Base-by-base conservation (phyloP, 208 protist species). In the Leishmania braziliensis region DNA sequence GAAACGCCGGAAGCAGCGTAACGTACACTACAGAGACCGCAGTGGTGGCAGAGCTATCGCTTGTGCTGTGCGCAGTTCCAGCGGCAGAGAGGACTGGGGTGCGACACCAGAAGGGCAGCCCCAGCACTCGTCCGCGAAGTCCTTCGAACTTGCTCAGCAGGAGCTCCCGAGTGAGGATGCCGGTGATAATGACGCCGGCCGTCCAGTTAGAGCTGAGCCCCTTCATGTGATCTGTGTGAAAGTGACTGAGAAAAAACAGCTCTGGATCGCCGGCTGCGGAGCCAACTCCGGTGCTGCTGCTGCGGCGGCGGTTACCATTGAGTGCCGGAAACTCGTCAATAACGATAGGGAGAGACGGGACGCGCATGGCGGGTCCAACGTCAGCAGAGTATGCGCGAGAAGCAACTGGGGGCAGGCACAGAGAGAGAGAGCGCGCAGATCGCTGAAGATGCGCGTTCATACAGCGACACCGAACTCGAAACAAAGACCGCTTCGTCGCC, bases 211-310 rank as follows among this genome's bases (percentile, higher is more conserved):
- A 77, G 56, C 85, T 89, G 43, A 98, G 84, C 0, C 95, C 95
- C 56, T 86, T 89, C 88, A 95, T 95, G 86, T 98, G 95, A 72
- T 98, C 95, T 1, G 93, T 93, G 88, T 98, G 95, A 69, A 96
- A 96, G 81, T 98, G 95, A 2, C 92, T 94, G 8, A 98, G 86
- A 26, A 96, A 78, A 68, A 90, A 95, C 36, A 88, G 12, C 29
- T 77, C 58, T 5, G 56, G 5, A 39, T 12, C 26, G 1, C 83
- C 60, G 69, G 60, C 39, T 5, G 48, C 36, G n/a, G 48, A 18
- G 53, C 58, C 53, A 26, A n/a, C 60, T 10, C 60, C 60, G 60
- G 23, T 36, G 29, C 10, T 33, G 6, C 69, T 23, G 10, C 69
- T n/a, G 6, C 43, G 6, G 39, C 39, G 5, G 39, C 48, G 46